Conservation (phyloP, 768 basidiomycete genomes). For the Pisolithus microcarpus region DNA sequence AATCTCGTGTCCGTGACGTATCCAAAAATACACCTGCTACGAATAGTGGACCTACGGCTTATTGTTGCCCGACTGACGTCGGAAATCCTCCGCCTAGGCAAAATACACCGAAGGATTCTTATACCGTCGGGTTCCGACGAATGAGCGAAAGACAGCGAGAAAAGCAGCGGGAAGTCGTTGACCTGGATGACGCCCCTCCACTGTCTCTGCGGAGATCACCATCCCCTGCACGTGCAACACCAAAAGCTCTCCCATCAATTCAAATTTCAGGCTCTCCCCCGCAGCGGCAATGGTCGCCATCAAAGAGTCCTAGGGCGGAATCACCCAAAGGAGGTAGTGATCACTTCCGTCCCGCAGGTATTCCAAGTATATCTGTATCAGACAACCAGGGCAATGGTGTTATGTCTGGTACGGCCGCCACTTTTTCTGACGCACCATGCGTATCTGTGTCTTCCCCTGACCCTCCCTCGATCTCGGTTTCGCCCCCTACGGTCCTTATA, state of each 20-base stretch:
- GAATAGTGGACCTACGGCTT: background rate
- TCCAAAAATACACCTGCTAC: slow-evolving; percentile 1
- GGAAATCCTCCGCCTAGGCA: slow-evolving; percentile 3
- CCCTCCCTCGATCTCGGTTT: slow-evolving; percentile 13
- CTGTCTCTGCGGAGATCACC: slow-evolving; percentile 35
- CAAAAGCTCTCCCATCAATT: slow-evolving; percentile 18
- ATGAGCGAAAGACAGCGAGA: slow-evolving; percentile 20
- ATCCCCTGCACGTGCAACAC: slow-evolving; percentile 18
- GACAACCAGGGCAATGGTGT: slow-evolving; percentile 2
- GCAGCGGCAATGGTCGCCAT: slow-evolving; percentile 23
- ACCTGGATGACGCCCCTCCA: slow-evolving; percentile 38
- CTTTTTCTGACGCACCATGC: slow-evolving; percentile 19
- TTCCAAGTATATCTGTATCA: slow-evolving; percentile 38
- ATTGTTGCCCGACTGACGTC: slow-evolving; percentile 8
- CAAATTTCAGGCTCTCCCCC: slow-evolving; percentile 7
- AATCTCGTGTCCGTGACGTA: slow-evolving; percentile 6
- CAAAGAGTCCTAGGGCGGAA: background rate
- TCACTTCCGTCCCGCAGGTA: slow-evolving; percentile 23
- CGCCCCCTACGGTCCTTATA: slow-evolving; percentile 9
- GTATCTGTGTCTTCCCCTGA: slow-evolving; percentile 13
- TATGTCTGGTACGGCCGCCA: slow-evolving; percentile 21
- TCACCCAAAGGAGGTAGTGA: background rate
- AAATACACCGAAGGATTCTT: slow-evolving; percentile 4
- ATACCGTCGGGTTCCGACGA: slow-evolving; percentile 1
- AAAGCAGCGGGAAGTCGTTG: slow-evolving; percentile 23